Base-by-base conservation (phyloP, 169 alveolate species). In the Babesia gibsoni region DNA sequence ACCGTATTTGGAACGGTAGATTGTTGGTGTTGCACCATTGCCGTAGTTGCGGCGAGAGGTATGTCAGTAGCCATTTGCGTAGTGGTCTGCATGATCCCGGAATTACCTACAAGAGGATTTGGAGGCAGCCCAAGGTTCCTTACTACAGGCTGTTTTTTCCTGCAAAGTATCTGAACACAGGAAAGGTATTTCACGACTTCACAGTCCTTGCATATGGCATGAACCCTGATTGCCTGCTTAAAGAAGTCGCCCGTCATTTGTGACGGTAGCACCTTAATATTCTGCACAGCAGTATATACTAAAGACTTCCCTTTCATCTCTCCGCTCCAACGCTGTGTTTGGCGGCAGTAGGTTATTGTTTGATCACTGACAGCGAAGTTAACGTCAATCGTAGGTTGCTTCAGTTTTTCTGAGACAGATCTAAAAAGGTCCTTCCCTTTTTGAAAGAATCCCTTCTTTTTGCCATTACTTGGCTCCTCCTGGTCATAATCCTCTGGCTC, bases 91-190 rank as follows among this genome's bases (percentile, higher is more conserved):
- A 49, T 20, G 6, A 16, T n/a, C 23, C 20, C 50, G 16, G 59
- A 1, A 14, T 37, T n/a, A 20, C 52, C 49, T 33, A 16, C 29
- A 1, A 6, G 20, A 5, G 65, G 22, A 12, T 7, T 7, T 4
- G 29, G 12, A 35, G 37, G 7, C 5, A 30, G 35, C 29, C 25
- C 25, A 16, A 5, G 27, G 6, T 42, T 23, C 18, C 68, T 74
- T 0, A 33, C 23, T 5, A 33, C 23, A 9, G 68, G 41, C 54
- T 22, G 36, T 43, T 42, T 33, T 33, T 69, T 43, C 36, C 48
- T 39, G 57, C 83, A 79, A 30, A 32, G 64, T 12, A 79, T 39
- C 78, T 79, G 88, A n/a, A 79, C 73, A 39, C 88, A 79, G n/a
- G 83, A 68, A 52, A 48, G 58, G 35, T 25, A 57, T 14, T 69